A percentile compares a stretch with the other conserved stretches of the same genome.
These are phyloP conservation scores for Beta vulgaris DNA, from an alignment of 148 eudicot genomes.

Conservation along the genomic window DNA sequence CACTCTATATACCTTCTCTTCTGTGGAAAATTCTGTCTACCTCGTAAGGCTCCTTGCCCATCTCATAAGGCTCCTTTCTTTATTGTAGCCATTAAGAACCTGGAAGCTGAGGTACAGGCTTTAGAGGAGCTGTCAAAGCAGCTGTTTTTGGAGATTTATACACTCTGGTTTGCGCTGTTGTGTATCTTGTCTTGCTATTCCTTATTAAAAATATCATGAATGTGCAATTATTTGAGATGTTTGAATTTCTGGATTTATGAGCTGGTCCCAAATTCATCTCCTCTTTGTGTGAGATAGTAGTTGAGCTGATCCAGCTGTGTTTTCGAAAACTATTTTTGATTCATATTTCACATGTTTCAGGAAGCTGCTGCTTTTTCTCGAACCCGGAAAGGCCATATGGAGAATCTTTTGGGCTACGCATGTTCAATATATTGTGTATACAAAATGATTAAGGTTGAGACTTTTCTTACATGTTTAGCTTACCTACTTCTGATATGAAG, in stretches of 20 bases:
- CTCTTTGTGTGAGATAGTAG: background rate
- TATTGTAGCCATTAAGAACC: slow-evolving; percentile 63
- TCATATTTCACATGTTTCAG: slow-evolving; percentile 42
- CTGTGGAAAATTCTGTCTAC: background rate
- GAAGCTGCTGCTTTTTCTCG: slow-evolving; percentile 97
- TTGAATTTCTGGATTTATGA: background rate
- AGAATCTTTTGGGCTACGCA: slow-evolving; percentile 91
- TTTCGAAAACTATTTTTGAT: slow-evolving; percentile 9
- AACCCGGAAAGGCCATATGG: slow-evolving; percentile 98
- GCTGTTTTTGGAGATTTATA: slow-evolving; percentile 88
- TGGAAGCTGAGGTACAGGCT: slow-evolving; percentile 91
- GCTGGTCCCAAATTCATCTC: background rate
- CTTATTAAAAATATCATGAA: background rate
- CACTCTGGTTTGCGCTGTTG: slow-evolving; percentile 37
- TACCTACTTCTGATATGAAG: background rate
- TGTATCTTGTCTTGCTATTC: background rate
- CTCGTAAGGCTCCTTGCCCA: background rate
- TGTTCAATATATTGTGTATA: slow-evolving; percentile 95
- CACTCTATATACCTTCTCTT: background rate
- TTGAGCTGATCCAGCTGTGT: background rate
- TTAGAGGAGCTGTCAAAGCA: slow-evolving; percentile 94
- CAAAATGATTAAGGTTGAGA: slow-evolving; percentile 88
- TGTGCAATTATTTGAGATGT: background rate
- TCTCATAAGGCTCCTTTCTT: too few species aligned
- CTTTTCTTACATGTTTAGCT: background rate